phyloP scores from a whole-genome alignment of 192 early-diverging fungal genomes.

The Coemansia sp. region DNA sequence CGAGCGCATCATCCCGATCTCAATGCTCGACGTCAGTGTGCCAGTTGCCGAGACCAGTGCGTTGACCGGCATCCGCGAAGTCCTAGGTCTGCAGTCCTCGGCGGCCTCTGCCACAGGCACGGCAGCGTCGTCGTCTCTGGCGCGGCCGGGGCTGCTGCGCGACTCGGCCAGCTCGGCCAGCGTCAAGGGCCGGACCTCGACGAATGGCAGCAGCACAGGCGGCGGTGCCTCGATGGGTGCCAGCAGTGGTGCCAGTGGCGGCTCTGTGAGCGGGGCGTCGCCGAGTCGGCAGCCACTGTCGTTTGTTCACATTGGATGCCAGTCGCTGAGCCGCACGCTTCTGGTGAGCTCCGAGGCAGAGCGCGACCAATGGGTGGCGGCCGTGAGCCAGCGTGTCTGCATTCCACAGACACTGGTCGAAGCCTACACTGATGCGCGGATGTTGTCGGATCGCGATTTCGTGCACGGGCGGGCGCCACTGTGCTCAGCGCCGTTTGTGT shows the following conservation, averaged over 20 bases:
- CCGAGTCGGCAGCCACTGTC: conserved; percentile 11
- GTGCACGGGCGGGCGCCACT: conserved; percentile 21
- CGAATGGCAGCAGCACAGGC: too few relatives aligned
- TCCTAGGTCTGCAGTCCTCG: conserved; percentile 11
- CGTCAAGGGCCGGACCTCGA: too few relatives aligned
- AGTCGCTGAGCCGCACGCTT: conserved; percentile 38
- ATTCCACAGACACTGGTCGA: conserved; percentile 45
- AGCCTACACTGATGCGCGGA: conserved; percentile 34
- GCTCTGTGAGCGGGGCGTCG: neutral
- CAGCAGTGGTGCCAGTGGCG: too few relatives aligned
- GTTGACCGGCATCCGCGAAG: conserved; percentile 25
- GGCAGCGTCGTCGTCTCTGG: too few relatives aligned
- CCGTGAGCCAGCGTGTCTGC: conserved; percentile 23
- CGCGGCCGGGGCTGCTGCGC: conserved; percentile 11
- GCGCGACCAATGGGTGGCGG: conserved; percentile 21
- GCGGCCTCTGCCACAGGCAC: neutral
- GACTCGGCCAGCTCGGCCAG: too few relatives aligned
- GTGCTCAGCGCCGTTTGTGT: conserved; percentile 39
- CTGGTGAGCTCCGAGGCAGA: conserved; percentile 14
- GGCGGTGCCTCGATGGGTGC: too few relatives aligned
- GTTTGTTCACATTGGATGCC: conserved; percentile 41
- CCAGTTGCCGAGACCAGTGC: conserved; percentile 18
- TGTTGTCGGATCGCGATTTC: conserved; percentile 46
- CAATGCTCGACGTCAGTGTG: conserved; percentile 37
- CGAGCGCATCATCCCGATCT: conserved; percentile 41